Conservation (phyloP, 2,329 filamentous ascomycete species). For the Chaetomium sp. region DNA sequence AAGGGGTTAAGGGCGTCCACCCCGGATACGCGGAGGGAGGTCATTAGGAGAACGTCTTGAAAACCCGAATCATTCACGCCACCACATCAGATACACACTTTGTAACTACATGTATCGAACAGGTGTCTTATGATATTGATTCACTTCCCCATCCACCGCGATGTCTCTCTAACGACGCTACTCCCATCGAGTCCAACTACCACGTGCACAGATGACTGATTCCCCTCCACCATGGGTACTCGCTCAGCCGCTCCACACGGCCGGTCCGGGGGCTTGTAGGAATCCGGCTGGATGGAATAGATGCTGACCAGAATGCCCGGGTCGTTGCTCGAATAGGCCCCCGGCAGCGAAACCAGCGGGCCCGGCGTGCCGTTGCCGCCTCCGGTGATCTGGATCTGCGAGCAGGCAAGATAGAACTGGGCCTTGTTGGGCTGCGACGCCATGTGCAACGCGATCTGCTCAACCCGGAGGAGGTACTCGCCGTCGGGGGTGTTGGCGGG, state of each 20-base stretch:
- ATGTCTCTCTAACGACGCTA: not conserved
- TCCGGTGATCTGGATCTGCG: conserved; percentile 44
- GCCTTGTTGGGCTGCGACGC: conserved; percentile 42
- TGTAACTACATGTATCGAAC: too few species aligned
- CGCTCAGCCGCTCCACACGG: conserved; percentile 29
- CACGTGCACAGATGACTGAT: not conserved
- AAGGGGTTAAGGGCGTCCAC: not conserved
- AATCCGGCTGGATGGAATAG: conserved; percentile 33
- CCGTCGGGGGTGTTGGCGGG: conserved; percentile 41
- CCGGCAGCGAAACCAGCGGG: conserved; percentile 39
- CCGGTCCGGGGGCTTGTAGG: conserved; percentile 39
- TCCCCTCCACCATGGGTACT: not conserved
- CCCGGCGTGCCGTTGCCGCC: conserved; percentile 41
- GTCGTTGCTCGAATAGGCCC: conserved; percentile 41
- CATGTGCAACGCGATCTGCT: conserved; percentile 46
- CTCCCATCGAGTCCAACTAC: not conserved
- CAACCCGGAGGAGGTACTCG: conserved; percentile 46
- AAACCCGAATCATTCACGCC: too few species aligned
- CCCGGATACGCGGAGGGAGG: too few species aligned
- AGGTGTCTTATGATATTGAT: not conserved
- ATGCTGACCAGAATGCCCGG: conserved; percentile 42
- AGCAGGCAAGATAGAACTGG: conserved; percentile 46
- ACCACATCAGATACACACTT: not conserved
- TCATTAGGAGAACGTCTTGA: too few species aligned
- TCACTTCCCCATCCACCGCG: not conserved